Evolutionary conservation across 2,329 filamentous ascomycete species (phyloP), one percentile per base, ranked within the genome.

Genomic region (Penicillium sp.): DNA sequence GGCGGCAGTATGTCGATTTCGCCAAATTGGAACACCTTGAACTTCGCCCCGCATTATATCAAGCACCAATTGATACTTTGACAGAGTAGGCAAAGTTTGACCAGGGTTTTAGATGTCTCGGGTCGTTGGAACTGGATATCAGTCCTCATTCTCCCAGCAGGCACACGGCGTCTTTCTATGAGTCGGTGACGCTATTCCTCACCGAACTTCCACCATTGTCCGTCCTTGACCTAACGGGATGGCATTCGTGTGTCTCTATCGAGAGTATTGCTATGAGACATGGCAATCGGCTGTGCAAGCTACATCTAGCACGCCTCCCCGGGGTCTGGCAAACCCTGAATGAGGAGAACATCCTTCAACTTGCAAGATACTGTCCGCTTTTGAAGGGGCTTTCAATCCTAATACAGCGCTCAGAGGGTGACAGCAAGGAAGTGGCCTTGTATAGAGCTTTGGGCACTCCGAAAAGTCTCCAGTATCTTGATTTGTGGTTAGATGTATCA

Each of bases 391-490:
- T 56, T 30, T n/a, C 42, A 15, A 22, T 19, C 7, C 2, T 5
- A 0, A 26, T 56, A 15, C 54, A 42, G 12, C 54, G 54, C n/a
- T n/a, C 54, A 30, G 13, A 47, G 40, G 40, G 54, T 22, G 54
- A 56, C 40, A 30, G 4, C 8, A 33, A 17, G 15, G 42, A 56
- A 49, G 54, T 56, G 15, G 30, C 24, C 6, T 24, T 56, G 6
- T 56, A 56, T 17, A 35, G 54, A 35, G 42, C 42, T 1, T 24
- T 56, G 19, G 54, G 54, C 22, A 37, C 54, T 10, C 30, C 49
- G 5, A 42, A 28, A 19, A 22, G 26, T 15, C 54, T 56, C 28
- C 15, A 26, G 8, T 15, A 56, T 26, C 54, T 49, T 7, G 4
- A 45, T 35, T 22, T 56, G 17, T 9, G 6, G 10, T 4, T 56